These are phyloP conservation scores for Saccharomyces jurei DNA, from an alignment of 805 yeast species.

Conservation along the genomic window DNA sequence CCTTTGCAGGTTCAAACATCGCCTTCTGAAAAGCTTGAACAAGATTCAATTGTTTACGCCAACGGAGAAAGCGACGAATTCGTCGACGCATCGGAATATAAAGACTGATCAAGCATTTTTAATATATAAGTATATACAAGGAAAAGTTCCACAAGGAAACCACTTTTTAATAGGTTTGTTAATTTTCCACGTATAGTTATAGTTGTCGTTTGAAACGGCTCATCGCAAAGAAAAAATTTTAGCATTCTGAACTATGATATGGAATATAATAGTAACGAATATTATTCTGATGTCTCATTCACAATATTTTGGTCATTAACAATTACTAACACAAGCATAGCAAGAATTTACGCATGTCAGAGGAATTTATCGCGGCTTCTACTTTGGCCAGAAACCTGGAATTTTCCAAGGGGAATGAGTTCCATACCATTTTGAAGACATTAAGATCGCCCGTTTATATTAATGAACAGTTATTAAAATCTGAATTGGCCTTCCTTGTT, in stretches of 20 bases:
- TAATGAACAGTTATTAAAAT: slow-evolving; percentile 25
- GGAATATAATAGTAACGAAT: neutral
- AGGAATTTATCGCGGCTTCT: slow-evolving; percentile 18
- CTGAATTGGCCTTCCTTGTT: slow-evolving; percentile 26
- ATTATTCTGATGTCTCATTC: too few relatives aligned
- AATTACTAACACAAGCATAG: neutral
- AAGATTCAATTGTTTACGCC: slow-evolving; percentile 29
- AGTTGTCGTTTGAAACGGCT: neutral
- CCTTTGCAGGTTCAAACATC: slow-evolving; percentile 14
- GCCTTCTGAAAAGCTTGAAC: slow-evolving; percentile 26
- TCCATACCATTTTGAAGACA: slow-evolving; percentile 21
- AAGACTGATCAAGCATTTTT: slow-evolving; percentile 9
- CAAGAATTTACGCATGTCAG: slow-evolving; percentile 1
- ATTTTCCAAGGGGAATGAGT: slow-evolving; percentile 22
- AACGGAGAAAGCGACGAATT: slow-evolving; percentile 41
- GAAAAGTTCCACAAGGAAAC: slow-evolving; percentile 10
- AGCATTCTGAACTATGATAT: neutral
- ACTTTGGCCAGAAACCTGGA: slow-evolving; percentile 24
- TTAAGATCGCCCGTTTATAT: slow-evolving; percentile 24
- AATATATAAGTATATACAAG: slow-evolving; percentile 1
- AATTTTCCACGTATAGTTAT: neutral
- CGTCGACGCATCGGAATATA: slow-evolving; percentile 32
- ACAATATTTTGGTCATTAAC: neutral
- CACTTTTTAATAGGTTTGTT: neutral
- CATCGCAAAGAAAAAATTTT: slow-evolving; percentile 2